Base-by-base conservation (phyloP, 257 asterid genomes). In the Craterostigma plantagineum region DNA sequence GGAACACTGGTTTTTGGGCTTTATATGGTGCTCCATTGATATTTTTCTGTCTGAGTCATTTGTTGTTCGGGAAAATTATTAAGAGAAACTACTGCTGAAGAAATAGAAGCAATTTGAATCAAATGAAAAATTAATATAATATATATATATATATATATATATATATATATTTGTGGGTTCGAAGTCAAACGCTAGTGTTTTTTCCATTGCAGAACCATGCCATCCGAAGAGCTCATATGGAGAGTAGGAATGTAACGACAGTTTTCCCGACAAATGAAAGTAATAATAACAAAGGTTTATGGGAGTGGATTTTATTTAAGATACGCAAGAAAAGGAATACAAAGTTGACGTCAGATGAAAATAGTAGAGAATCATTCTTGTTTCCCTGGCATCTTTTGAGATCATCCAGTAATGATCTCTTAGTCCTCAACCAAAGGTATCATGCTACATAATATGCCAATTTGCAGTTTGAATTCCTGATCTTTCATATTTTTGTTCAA, bases 381-480 rank as follows among this genome's bases (percentile, higher is more conserved):
- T 79, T 87, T 63, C 97, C 97, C 34, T 87, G 95, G 95, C 95
- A 82, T 70, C 58, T 87, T 41, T 42, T 79, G 59, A 73, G 58
- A 65, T 70, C 90, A 27, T 59, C 81, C 14, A 44, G 66, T 47
- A 45, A 52, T 55, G 71, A 68, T 42, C 63, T 82, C 41, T 60
- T 65, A 57, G 56, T 86, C 58, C 77, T 86, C 57, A 73, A 64
- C 58, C 73, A 62, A 72, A 75, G 94, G 97, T 81, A 73, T 14
- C 52, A 52, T n/a, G 18, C 17, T 23, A 23, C 30, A 23, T 6
- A 23, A 2, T 23, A 23, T 23, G 30, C 30, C 30, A n/a, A n/a
- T n/a, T n/a, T n/a, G n/a, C n/a, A n/a, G n/a, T n/a, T n/a, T n/a
- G n/a, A n/a, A n/a, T n/a, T n/a, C n/a, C n/a, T n/a, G n/a, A n/a